Evolutionary conservation across 257 asterid genomes (phyloP), one percentile per base, ranked within the genome.

Genomic region (Ballota nigra): DNA sequence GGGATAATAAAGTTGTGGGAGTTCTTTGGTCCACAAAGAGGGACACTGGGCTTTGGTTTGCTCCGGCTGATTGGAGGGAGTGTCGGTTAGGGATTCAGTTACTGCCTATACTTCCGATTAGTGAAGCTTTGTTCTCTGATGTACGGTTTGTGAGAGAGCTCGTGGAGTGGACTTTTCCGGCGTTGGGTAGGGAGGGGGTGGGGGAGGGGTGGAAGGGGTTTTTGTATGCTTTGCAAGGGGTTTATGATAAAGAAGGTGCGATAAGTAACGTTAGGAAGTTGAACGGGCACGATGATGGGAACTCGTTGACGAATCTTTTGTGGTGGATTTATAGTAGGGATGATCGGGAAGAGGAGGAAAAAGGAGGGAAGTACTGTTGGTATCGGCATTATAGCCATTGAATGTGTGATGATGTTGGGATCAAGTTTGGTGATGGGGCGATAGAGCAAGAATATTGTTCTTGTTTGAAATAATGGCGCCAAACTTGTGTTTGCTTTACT

Each of bases 191-290:
- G 83, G 92, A 84, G 67, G 98, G 97, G 6, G 97, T 89, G 13
- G 97, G 91, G 24, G 99, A 94, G 77, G 97, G 97, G 41, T 94
- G 99, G 99, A 91, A 89, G 76, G 99, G 97, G 3, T 94, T 89
- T 63, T 68, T 84, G 74, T 89, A 85, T 72, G 95, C 96, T 0
- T 73, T 94, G 84, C 88, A 88, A 74, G 99, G 90, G 58, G 70
- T 86, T 59, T 94, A 89, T 28, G 97, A 91, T 51, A 81, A 71
- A 60, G 80, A 78, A 52, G 83, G 77, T 0, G 97, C 95, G 6
- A 3, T 91, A 11, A 77, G 52, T 19, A 86, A 83, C 34, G 81
- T 88, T 16, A 68, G 83, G 84, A 79, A 40, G 23, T 77, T 94
- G 70, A 82, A 77, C 4, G 97, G 93, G 4, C 68, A 78, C 15